A percentile compares a stretch with the other conserved stretches of the same genome.
Conservation (phyloP, 2,329 filamentous ascomycete species). For the Coniochaeta hoffmannii region DNA sequence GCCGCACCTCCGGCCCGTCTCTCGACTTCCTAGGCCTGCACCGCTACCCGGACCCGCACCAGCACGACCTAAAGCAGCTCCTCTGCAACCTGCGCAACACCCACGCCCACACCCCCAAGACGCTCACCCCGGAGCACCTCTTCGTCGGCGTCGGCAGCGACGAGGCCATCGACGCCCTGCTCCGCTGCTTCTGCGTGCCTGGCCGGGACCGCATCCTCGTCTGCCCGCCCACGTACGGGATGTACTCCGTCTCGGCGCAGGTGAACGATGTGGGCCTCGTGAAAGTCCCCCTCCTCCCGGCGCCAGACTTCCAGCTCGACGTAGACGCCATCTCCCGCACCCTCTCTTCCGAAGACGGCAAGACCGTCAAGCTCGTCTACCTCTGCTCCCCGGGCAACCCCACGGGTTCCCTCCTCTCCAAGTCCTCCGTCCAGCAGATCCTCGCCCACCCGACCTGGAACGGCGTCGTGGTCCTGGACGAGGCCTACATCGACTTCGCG, state of each 20-base stretch:
- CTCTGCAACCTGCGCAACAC: conserved; percentile 86
- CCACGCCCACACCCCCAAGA: conserved; percentile 66
- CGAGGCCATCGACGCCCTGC: conserved; percentile 89
- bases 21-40: conserved; percentile 78
- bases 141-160: conserved; percentile 96
- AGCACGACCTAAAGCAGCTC: conserved; percentile 74
- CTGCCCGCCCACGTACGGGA: conserved; percentile 95
- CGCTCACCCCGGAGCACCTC: conserved; percentile 71
- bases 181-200: conserved; percentile 88
- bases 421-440: conserved; percentile 64
- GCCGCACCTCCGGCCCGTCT: conserved; percentile 36
- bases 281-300: conserved; percentile 71
- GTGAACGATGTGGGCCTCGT: conserved; percentile 87
- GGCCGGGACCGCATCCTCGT: conserved; percentile 85
- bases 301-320: conserved; percentile 68
- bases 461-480: conserved; percentile 85
- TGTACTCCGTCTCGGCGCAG: conserved; percentile 92
- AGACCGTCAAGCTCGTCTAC: conserved; percentile 79
- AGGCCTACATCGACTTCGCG: conserved; percentile 94
- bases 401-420: conserved; percentile 71
- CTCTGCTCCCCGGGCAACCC: conserved; percentile 95
- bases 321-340: conserved; percentile 58
- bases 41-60: conserved; percentile 95
- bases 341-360: conserved; percentile 42
- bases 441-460: conserved; percentile 91